Evolutionary conservation across 768 basidiomycete species (phyloP).

Genomic region (Boletus patriciae): DNA sequence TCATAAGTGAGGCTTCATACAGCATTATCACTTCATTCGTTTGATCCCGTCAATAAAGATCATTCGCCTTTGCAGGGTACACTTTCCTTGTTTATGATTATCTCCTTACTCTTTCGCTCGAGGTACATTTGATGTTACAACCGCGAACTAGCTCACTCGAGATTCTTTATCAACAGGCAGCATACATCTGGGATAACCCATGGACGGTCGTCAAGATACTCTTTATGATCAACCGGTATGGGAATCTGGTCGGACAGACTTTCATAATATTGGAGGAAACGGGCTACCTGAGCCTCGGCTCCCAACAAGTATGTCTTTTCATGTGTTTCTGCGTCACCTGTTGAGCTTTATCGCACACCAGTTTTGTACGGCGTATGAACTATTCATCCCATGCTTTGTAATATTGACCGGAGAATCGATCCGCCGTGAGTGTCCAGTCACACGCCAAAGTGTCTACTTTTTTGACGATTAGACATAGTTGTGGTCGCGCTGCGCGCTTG

Average conservation of each 20-base stretch:
- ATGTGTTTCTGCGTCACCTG: background rate
- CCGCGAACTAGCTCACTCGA: too few species aligned
- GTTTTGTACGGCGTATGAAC: conserved; percentile 17
- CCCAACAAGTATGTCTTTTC: conserved; percentile 10
- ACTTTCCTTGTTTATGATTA: conserved; percentile 29
- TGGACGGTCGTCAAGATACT: conserved; percentile 16
- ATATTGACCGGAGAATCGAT: conserved; percentile 21
- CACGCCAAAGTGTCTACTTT: too few species aligned
- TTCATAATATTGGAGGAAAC: conserved; percentile 24
- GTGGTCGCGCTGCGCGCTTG: conserved; percentile 26
- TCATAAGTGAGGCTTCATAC: conserved; percentile 18
- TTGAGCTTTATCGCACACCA: background rate
- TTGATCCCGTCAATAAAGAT: conserved; percentile 3
- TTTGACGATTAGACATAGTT: conserved; percentile 9
- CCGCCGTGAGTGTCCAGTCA: conserved; percentile 17
- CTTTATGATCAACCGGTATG: conserved; percentile 22
- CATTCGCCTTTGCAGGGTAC: conserved; percentile 15
- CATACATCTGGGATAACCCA: conserved; percentile 17
- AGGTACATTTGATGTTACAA: conserved; percentile 14
- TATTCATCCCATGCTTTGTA: background rate
- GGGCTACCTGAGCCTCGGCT: conserved; percentile 19
- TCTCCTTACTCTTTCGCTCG: conserved; percentile 27
- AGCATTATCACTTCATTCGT: background rate
- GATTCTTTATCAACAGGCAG: conserved; percentile 10
- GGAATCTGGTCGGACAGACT: conserved; percentile 19